Percentiles rank a stretch among this genome's conserved stretches.
Evolutionary conservation across 2,329 filamentous ascomycete species (phyloP).

Genomic region (Exophiala dermatitidis): DNA sequence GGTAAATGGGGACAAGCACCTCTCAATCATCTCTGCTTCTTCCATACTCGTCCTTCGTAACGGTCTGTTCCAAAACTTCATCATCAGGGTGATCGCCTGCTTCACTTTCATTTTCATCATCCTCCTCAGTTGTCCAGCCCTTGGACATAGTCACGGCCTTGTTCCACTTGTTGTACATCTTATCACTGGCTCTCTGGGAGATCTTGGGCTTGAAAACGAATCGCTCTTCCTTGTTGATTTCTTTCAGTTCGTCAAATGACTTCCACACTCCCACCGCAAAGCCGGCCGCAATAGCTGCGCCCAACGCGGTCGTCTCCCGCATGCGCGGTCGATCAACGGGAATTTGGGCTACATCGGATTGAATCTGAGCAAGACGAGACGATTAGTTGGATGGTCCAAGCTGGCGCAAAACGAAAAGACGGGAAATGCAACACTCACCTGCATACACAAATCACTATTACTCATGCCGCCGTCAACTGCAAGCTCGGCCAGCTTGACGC

Average conservation of each 20-base stretch:
- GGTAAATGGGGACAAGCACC: neutral
- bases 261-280: slow-evolving; percentile 74
- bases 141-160: slow-evolving; percentile 71
- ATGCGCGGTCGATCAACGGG: slow-evolving; percentile 72
- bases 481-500: slow-evolving; percentile 61
- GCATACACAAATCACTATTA: slow-evolving; percentile 74
- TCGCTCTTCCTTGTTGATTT: slow-evolving; percentile 63
- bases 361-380: slow-evolving; percentile 37
- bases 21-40: neutral
- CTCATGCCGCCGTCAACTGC: slow-evolving; percentile 75
- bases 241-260: slow-evolving; percentile 63
- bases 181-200: slow-evolving; percentile 33
- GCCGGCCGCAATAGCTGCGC: slow-evolving; percentile 80
- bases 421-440: slow-evolving; percentile 32
- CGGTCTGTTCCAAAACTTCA: neutral
- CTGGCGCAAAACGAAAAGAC: neutral
- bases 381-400: neutral
- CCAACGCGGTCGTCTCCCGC: slow-evolving; percentile 83
- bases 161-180: slow-evolving; percentile 65
- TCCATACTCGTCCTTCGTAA: neutral
- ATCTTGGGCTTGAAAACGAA: slow-evolving; percentile 58
- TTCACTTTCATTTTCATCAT: neutral
- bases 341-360: slow-evolving; percentile 79
- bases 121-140: slow-evolving; percentile 50
- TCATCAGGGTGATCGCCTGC: neutral